These are phyloP conservation scores for Noccaea caerulescens DNA, from an alignment of 345 rosid genomes.

Conservation along the genomic window DNA sequence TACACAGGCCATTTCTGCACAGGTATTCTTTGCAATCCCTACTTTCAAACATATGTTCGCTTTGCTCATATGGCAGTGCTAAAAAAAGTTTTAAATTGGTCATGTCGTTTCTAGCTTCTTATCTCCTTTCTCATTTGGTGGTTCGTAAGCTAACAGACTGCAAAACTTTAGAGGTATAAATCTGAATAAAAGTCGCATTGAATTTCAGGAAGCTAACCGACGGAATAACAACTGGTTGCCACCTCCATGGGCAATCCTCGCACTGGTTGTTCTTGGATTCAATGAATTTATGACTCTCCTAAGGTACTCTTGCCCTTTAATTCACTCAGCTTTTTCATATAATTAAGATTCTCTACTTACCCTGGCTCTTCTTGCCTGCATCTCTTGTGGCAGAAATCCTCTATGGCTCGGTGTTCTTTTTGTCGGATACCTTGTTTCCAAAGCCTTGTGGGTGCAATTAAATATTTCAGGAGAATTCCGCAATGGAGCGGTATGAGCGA, in stretches of 20 bases:
- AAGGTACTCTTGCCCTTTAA: conserved; percentile 54
- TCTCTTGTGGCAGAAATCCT: conserved; percentile 78
- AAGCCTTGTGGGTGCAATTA: conserved; percentile 97
- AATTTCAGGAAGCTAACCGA: conserved; percentile 90
- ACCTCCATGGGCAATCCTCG: conserved; percentile 99
- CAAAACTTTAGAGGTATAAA: neutral
- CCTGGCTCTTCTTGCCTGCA: conserved; percentile 13
- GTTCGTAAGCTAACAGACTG: conserved; percentile 2
- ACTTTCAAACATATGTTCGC: too few relatives aligned
- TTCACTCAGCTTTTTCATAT: conserved; percentile 13
- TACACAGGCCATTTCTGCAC: conserved; percentile 98
- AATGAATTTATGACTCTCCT: conserved; percentile 98
- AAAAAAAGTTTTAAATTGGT: neutral
- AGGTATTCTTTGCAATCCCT: conserved; percentile 48
- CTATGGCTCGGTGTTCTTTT: conserved; percentile 73
- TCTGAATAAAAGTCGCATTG: conserved; percentile 12
- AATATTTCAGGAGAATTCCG: conserved; percentile 86
- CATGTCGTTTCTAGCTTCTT: neutral
- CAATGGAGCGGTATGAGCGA: conserved; percentile 75
- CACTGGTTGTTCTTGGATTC: conserved; percentile 83
- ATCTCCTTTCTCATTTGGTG: conserved; percentile 19
- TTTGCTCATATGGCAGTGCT: too few relatives aligned
- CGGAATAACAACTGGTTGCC: conserved; percentile 98
- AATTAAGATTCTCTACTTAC: conserved; percentile 8
- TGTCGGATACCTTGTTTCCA: conserved; percentile 66